Evolutionary conservation across 1,139 yeast genomes (phyloP).

Genomic region (Hemisphaericaspora xylanilytica): DNA sequence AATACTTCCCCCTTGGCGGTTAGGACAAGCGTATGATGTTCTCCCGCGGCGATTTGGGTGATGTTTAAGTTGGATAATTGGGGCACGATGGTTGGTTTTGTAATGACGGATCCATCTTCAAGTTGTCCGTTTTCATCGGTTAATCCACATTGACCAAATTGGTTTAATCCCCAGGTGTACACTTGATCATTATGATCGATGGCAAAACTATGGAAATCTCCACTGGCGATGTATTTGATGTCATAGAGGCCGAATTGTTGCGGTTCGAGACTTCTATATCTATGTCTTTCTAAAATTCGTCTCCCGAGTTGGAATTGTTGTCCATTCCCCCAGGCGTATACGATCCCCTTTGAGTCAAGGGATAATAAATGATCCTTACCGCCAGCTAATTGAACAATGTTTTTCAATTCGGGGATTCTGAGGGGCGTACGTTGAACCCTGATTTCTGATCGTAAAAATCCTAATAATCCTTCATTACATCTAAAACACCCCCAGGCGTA

Average conservation of each 20-base stretch:
- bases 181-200: conserved; percentile 70
- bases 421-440: conserved; percentile 66
- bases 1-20: conserved; percentile 69
- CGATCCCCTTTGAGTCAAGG: conserved; percentile 79
- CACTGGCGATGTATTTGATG: conserved; percentile 79
- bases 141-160: conserved; percentile 93
- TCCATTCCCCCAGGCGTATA: conserved; percentile 97
- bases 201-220: conserved; percentile 96
- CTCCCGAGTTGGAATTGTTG: conserved; percentile 91
- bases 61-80: conserved; percentile 54
- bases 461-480: conserved; percentile 86
- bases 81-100: conserved; percentile 72
- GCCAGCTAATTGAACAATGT: conserved; percentile 81
- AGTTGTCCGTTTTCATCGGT: conserved; percentile 51
- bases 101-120: conserved; percentile 78
- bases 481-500: conserved; percentile 98
- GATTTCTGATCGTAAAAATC: conserved; percentile 64
- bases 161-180: conserved; percentile 92
- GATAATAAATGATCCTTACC: conserved; percentile 93
- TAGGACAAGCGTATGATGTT: conserved; percentile 85
- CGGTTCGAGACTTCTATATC: conserved; percentile 67
- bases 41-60: conserved; percentile 80
- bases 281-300: conserved; percentile 72
- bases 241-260: conserved; percentile 77
- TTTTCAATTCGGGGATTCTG: conserved; percentile 58